Conservation (phyloP, 2,329 filamentous ascomycete species). For the Chalaropsis ovoidea region DNA sequence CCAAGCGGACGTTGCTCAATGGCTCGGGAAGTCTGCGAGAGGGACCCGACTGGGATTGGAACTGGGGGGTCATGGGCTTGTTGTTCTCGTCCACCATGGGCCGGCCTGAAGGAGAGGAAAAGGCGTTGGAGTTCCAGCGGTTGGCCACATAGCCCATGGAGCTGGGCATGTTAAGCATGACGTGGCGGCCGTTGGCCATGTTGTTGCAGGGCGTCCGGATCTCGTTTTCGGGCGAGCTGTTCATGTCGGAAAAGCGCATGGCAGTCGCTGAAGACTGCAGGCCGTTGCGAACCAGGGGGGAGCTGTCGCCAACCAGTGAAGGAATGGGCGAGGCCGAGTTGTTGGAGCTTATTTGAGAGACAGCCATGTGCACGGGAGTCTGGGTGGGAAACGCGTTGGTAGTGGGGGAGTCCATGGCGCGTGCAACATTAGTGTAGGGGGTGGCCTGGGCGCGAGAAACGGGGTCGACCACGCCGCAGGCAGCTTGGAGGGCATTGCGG, state of each 20-base stretch:
- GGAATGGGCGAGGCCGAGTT: conserved; percentile 20
- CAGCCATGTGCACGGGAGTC: conserved; percentile 29
- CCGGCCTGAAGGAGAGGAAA: conserved; percentile 40
- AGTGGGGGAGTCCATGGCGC: conserved; percentile 16
- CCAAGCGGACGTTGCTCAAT: conserved; percentile 51
- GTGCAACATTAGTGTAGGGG: neutral
- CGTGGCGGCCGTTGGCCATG: neutral
- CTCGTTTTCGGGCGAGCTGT: conserved; percentile 24
- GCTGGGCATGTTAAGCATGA: conserved; percentile 32
- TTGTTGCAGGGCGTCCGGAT: conserved; percentile 23
- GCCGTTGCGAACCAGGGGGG: conserved; percentile 18
- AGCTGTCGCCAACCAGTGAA: conserved; percentile 22
- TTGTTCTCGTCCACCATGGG: conserved; percentile 29
- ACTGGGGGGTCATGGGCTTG: conserved; percentile 28
- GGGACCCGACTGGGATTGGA: neutral
- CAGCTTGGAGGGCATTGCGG: conserved; percentile 29
- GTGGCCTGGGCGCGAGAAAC: conserved; percentile 29
- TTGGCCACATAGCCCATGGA: conserved; percentile 46
- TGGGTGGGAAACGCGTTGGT: conserved; percentile 25
- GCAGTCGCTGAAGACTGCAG: neutral
- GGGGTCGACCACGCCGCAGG: conserved; percentile 28
- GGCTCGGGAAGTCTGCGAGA: conserved; percentile 14
- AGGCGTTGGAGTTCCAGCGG: conserved; percentile 46
- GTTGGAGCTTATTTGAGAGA: conserved; percentile 7
- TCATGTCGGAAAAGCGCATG: conserved; percentile 16